Percentiles rank a stretch among this genome's conserved stretches.
phyloP scores from a whole-genome alignment of 768 basidiomycete genomes.

The Mycena floridula region DNA sequence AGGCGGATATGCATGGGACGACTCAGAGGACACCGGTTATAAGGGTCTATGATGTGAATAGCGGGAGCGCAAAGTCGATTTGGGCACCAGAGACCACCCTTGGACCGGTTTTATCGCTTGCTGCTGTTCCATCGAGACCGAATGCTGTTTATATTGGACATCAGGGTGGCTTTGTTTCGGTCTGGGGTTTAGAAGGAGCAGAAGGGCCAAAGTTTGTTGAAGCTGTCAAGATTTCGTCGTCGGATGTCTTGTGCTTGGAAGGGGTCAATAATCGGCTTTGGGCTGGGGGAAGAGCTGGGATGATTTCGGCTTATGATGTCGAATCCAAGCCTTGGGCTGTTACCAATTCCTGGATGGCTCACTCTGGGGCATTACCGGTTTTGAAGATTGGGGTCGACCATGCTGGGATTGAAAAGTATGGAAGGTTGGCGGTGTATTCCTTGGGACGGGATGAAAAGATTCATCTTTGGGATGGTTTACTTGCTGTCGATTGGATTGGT shows the following conservation, averaged over 20 bases:
- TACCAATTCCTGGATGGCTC: conserved; percentile 86
- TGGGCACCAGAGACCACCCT: conserved; percentile 62
- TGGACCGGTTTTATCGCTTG: conserved; percentile 81
- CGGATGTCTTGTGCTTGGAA: conserved; percentile 77
- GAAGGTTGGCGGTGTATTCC: conserved; percentile 67
- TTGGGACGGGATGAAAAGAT: conserved; percentile 69
- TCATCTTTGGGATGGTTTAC: conserved; percentile 84
- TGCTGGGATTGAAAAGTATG: conserved; percentile 63
- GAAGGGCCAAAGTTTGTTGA: conserved; percentile 62
- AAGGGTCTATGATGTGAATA: conserved; percentile 73
- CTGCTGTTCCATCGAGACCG: conserved; percentile 64
- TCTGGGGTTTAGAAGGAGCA: conserved; percentile 64
- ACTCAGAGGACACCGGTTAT: conserved; percentile 60
- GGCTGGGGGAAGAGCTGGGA: conserved; percentile 81
- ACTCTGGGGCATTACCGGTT: conserved; percentile 57
- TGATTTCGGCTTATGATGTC: conserved; percentile 78
- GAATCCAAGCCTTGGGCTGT: conserved; percentile 71
- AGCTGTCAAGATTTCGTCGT: conserved; percentile 73
- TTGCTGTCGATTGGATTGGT: conserved; percentile 87
- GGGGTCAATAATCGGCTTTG: conserved; percentile 83
- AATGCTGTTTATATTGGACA: conserved; percentile 79
- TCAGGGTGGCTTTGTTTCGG: conserved; percentile 81
- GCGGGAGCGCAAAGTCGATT: conserved; percentile 49
- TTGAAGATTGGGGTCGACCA: conserved; percentile 63
- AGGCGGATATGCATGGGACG: conserved; percentile 42